These are phyloP conservation scores for Bryoglossum gracile DNA, from an alignment of 495 filamentous ascomycete genomes.

Conservation along the genomic window DNA sequence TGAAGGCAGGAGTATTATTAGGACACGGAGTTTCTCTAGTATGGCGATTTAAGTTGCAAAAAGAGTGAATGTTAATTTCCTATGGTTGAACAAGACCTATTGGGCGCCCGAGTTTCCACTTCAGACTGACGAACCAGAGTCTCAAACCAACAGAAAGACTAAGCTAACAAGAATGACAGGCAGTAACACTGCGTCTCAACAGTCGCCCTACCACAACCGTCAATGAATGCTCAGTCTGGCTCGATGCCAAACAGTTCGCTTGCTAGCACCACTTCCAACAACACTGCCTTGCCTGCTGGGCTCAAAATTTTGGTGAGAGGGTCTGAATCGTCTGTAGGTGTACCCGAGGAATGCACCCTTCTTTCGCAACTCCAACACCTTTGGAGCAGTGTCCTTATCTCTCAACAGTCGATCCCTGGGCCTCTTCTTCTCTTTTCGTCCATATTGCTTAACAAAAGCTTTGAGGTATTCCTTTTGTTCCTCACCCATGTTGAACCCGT, in stretches of 20 bases:
- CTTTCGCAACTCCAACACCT: constrained; percentile 71
- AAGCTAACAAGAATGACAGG: too few species aligned
- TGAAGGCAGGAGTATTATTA: too few species aligned
- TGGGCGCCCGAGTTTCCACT: constrained; percentile 11
- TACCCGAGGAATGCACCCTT: constrained; percentile 84
- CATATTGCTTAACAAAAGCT: constrained; percentile 31
- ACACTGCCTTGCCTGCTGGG: background rate
- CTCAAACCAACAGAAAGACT: too few species aligned
- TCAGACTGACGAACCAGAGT: constrained; percentile 6
- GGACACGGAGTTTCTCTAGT: background rate
- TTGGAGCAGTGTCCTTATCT: constrained; percentile 54
- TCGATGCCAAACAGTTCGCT: constrained; percentile 21
- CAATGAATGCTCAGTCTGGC: constrained; percentile 25
- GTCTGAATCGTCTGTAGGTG: constrained; percentile 52
- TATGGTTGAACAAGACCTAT: background rate
- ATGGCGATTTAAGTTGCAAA: background rate
- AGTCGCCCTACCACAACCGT: background rate
- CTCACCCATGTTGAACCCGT: constrained; percentile 24
- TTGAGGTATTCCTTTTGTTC: constrained; percentile 33
- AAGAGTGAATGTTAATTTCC: background rate
- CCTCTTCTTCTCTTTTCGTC: constrained; percentile 57
- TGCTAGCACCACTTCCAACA: constrained; percentile 3
- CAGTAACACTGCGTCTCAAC: background rate
- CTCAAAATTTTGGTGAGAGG: background rate
- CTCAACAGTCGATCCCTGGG: constrained; percentile 73